Evolutionary conservation across 1,139 yeast species (phyloP).

Genomic region (Nakaseomyces glabratus): DNA sequence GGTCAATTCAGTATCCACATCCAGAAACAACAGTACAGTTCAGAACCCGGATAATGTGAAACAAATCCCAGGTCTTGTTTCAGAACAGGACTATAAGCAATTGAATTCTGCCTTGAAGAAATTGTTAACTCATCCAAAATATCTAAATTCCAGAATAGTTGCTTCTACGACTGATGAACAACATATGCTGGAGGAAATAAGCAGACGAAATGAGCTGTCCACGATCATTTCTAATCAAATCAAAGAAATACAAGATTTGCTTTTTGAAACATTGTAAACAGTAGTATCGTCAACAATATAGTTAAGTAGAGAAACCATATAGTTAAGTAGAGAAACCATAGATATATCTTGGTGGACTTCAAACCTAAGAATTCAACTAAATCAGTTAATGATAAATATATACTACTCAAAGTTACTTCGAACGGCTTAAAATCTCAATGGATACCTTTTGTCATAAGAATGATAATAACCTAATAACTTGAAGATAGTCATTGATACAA

Average conservation of each 20-base stretch:
- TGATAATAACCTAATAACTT: no score
- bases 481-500: no score
- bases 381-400: no score
- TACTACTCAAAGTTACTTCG: no score
- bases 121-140: conserved; percentile 78
- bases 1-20: conserved; percentile 22
- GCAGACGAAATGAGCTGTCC: conserved; percentile 37
- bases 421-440: no score
- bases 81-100: conserved; percentile 45
- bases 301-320: no score
- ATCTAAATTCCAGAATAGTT: conserved; percentile 56
- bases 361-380: no score
- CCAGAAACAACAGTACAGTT: conserved; percentile 35
- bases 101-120: conserved; percentile 55
- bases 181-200: conserved; percentile 42
- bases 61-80: conserved; percentile 55
- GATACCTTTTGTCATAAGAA: no score
- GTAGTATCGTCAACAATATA: no score
- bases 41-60: conserved; percentile 21
- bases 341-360: no score
- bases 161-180: conserved; percentile 62
- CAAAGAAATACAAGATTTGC: conserved; percentile 43
- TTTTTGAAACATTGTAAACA: conserved; percentile 10
- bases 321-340: no score
- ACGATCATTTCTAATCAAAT: conserved; percentile 47